Evolutionary conservation across 2,329 filamentous ascomycete species (phyloP).

Genomic region (Mariannaea elegans): DNA sequence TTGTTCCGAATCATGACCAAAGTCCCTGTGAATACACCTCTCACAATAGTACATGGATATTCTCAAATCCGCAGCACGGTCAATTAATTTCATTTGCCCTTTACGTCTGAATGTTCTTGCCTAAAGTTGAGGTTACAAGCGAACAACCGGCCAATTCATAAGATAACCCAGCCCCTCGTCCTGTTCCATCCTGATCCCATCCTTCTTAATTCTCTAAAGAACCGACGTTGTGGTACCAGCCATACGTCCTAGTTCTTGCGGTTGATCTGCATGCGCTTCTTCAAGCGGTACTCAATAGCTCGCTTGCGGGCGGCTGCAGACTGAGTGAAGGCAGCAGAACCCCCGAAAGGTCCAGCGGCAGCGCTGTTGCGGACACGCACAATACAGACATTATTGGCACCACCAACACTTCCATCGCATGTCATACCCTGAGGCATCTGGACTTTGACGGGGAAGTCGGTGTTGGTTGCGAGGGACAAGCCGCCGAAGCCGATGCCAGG

Average conservation of each 20-base stretch:
- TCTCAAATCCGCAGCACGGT: neutral
- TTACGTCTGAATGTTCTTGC: neutral
- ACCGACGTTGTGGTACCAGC: neutral
- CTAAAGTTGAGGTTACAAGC: constrained; percentile 11
- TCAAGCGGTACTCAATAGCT: constrained; percentile 62
- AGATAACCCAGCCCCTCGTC: neutral
- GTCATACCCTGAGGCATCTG: constrained; percentile 75
- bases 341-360: constrained; percentile 72
- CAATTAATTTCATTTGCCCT: neutral
- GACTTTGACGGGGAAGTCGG: constrained; percentile 71
- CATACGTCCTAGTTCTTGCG: constrained; percentile 24
- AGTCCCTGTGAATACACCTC: neutral
- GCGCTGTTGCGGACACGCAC: constrained; percentile 71
- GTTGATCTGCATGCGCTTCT: constrained; percentile 46
- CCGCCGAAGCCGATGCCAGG: constrained; percentile 66
- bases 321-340: constrained; percentile 72
- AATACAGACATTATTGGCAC: constrained; percentile 70
- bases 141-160: neutral
- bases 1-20: neutral
- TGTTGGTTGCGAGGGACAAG: constrained; percentile 66
- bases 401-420: constrained; percentile 67
- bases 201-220: neutral
- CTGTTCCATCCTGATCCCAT: neutral
- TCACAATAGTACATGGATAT: neutral
- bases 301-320: constrained; percentile 66